Percentiles rank a stretch among this genome's conserved stretches.
These are phyloP conservation scores for Gossypium schwendimanii DNA, from an alignment of 441 rosid species.

Conservation along the genomic window DNA sequence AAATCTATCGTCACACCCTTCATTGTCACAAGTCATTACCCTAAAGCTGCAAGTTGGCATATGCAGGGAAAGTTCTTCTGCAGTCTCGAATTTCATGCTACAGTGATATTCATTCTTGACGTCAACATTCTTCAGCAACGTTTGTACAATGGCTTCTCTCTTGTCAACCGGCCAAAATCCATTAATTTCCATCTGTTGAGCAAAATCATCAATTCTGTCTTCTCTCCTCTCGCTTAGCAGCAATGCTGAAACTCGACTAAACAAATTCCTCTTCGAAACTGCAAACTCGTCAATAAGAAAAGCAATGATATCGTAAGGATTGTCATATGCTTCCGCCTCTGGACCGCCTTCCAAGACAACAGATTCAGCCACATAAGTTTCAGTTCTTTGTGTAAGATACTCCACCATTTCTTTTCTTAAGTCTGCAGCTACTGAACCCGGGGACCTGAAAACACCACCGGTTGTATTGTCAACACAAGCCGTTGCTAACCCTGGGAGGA, in stretches of 20 bases:
- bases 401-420: constrained; percentile 73
- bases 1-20: constrained; percentile 53
- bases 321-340: constrained; percentile 45
- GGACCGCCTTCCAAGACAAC: constrained; percentile 49
- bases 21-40: constrained; percentile 55
- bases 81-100: constrained; percentile 44
- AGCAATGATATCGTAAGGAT: constrained; percentile 68
- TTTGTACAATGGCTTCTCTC: constrained; percentile 56
- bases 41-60: constrained; percentile 44
- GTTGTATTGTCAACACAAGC: constrained; percentile 89
- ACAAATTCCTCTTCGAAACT: constrained; percentile 59
- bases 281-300: constrained; percentile 75
- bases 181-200: constrained; percentile 76
- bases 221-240: constrained; percentile 77
- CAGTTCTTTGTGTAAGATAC: constrained; percentile 65
- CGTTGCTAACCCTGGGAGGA: constrained; percentile 75
- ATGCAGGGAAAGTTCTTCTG: constrained; percentile 51
- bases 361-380: constrained; percentile 70
- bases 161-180: constrained; percentile 72
- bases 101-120: constrained; percentile 62
- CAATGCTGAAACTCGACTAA: constrained; percentile 85
- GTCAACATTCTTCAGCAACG: constrained; percentile 70
- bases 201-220: constrained; percentile 77
- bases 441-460: constrained; percentile 66
- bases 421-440: constrained; percentile 78